phyloP scores from a whole-genome alignment of 1,284 basidiomycete genomes.

The Apiotrichum gracile region DNA sequence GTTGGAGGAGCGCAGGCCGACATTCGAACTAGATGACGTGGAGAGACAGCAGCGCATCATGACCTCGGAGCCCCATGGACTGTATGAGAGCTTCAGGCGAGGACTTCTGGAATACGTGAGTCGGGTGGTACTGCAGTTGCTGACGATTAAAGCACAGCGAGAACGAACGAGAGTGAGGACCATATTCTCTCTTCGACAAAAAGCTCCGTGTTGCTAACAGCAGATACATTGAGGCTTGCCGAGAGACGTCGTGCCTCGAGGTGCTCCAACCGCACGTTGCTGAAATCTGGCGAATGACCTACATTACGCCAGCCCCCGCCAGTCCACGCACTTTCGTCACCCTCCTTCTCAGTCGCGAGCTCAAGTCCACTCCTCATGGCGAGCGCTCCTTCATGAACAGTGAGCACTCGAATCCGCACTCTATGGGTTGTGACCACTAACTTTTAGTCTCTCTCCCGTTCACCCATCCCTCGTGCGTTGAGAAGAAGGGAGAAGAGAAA shows the following conservation, averaged over 20 bases:
- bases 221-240: constrained; percentile 42
- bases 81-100: constrained; percentile 40
- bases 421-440: constrained; percentile 4
- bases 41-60: constrained; percentile 28
- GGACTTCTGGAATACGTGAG: constrained; percentile 37
- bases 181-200: too few species aligned
- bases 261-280: constrained; percentile 39
- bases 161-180: constrained; percentile 22
- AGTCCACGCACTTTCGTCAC: constrained; percentile 44
- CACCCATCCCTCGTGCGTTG: constrained; percentile 33
- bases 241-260: constrained; percentile 40
- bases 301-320: constrained; percentile 42
- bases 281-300: constrained; percentile 45
- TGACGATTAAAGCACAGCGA: constrained; percentile 11
- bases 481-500: constrained; percentile 38
- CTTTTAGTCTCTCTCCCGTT: constrained; percentile 41
- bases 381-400: constrained; percentile 41
- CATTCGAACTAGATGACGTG: constrained; percentile 16
- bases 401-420: constrained; percentile 8
- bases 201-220: constrained; percentile 17
- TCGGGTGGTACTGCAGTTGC: background rate
- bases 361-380: constrained; percentile 26
- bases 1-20: constrained; percentile 4
- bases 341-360: constrained; percentile 34
- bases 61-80: constrained; percentile 19